phyloP scores from a whole-genome alignment of 73 alveolate genomes.

The Uronychia setigera region DNA sequence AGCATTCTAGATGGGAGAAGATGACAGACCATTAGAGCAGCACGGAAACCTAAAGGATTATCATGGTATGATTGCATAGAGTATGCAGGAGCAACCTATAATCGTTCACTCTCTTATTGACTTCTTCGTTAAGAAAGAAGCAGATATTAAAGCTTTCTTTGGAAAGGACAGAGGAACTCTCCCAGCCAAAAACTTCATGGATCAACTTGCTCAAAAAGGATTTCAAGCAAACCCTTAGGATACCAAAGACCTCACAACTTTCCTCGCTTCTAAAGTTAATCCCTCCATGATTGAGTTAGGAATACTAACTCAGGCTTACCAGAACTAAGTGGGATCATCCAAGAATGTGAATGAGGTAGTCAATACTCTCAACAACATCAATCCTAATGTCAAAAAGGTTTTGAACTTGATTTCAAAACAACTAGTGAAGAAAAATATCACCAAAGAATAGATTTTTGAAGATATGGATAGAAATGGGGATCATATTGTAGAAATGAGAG shows the following conservation, averaged over 20 bases:
- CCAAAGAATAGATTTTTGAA: slow-evolving; percentile 18
- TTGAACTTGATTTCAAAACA: background rate
- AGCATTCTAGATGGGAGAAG: background rate
- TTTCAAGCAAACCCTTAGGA: background rate
- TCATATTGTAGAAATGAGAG: slow-evolving; percentile 52
- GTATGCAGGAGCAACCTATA: background rate
- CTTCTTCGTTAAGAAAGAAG: background rate
- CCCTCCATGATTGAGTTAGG: background rate
- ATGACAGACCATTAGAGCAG: background rate
- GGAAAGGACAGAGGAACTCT: slow-evolving; percentile 1
- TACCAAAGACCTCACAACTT: background rate
- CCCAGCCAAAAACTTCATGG: background rate
- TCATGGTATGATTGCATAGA: background rate
- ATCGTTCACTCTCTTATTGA: background rate
- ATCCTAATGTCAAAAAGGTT: background rate
- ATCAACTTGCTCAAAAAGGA: background rate
- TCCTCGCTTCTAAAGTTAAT: background rate
- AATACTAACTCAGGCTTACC: background rate
- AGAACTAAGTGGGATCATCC: background rate
- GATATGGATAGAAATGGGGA: slow-evolving; percentile 43
- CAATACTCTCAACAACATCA: background rate
- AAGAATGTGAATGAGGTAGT: background rate
- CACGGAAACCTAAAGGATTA: background rate
- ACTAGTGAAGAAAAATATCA: slow-evolving; percentile 24
- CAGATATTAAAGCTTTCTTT: background rate